Conservation (phyloP, 768 basidiomycete species). For the Tylopilus balloui region DNA sequence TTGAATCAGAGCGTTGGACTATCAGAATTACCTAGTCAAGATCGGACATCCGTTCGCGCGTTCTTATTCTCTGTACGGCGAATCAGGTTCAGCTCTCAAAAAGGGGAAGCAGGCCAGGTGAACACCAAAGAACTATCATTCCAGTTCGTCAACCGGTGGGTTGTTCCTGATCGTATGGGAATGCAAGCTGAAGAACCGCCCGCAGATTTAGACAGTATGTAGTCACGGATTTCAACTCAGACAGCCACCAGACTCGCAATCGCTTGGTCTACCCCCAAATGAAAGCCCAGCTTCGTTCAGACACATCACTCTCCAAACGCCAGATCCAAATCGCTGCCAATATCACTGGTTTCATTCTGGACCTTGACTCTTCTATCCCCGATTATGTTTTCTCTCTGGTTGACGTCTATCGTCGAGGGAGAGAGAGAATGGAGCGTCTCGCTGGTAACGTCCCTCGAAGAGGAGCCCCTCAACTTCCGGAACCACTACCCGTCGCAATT, state of each 20-base stretch:
- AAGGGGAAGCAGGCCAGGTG: slow-evolving; percentile 76
- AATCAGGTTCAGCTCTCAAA: slow-evolving; percentile 66
- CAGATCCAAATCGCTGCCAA: slow-evolving; percentile 60
- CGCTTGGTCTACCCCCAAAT: slow-evolving; percentile 77
- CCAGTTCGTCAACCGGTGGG: slow-evolving; percentile 79
- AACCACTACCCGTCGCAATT: slow-evolving; percentile 3
- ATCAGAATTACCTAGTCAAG: slow-evolving; percentile 36
- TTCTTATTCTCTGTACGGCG: slow-evolving; percentile 82
- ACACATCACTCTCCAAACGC: slow-evolving; percentile 43
- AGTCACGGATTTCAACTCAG: slow-evolving; percentile 64
- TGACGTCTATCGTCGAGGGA: slow-evolving; percentile 80
- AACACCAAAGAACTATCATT: slow-evolving; percentile 70
- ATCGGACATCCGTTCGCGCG: slow-evolving; percentile 56
- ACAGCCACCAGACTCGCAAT: slow-evolving; percentile 65
- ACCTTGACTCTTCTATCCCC: slow-evolving; percentile 77
- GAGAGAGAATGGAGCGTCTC: slow-evolving; percentile 68
- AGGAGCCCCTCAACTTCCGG: slow-evolving; percentile 1
- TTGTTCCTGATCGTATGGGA: not conserved
- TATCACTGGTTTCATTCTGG: slow-evolving; percentile 81
- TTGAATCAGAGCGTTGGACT: slow-evolving; percentile 55
- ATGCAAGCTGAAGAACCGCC: slow-evolving; percentile 7
- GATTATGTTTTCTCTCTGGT: slow-evolving; percentile 76
- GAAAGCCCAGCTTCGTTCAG: slow-evolving; percentile 65
- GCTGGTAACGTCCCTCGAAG: slow-evolving; percentile 50
- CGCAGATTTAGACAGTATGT: slow-evolving; percentile 74